phyloP scores from a whole-genome alignment of 306 rosid species.

The Vigna radiata region DNA sequence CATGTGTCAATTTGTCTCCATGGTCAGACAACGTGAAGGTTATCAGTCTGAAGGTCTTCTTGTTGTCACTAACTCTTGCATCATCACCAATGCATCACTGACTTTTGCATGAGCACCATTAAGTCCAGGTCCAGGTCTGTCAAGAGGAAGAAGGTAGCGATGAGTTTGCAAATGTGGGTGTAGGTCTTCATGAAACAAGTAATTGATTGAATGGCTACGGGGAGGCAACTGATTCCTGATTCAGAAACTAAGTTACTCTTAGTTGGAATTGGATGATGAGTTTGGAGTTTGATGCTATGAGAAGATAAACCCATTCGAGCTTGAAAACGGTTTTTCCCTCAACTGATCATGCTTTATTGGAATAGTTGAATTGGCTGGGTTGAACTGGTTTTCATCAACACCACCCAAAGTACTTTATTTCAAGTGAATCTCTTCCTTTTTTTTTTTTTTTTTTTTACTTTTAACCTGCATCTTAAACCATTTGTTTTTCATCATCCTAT shows the following conservation, averaged over 20 bases:
- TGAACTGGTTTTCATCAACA: conserved; percentile 43
- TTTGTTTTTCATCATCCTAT: conserved; percentile 32
- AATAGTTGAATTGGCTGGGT: conserved; percentile 44
- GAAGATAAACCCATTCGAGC: conserved; percentile 35
- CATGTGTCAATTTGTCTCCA: conserved; percentile 71
- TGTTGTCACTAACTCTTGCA: conserved; percentile 91
- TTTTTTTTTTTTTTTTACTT: conserved; percentile 36
- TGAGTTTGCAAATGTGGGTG: conserved; percentile 51
- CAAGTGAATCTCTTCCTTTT: conserved; percentile 50
- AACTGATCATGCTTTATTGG: conserved; percentile 44
- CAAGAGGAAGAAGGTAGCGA: conserved; percentile 62
- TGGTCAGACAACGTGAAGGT: conserved; percentile 69
- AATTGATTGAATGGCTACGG: conserved; percentile 44
- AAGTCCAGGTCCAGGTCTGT: conserved; percentile 65
- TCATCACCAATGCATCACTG: conserved; percentile 83
- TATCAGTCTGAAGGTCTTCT: conserved; percentile 61
- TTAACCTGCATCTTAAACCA: conserved; percentile 45
- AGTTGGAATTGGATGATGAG: conserved; percentile 37
- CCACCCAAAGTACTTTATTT: conserved; percentile 42
- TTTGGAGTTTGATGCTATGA: conserved; percentile 18
- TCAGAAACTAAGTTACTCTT: conserved; percentile 41
- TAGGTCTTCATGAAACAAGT: conserved; percentile 42
- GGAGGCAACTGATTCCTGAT: conserved; percentile 44
- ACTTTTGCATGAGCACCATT: conserved; percentile 73
- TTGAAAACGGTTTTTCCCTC: conserved; percentile 36